Evolutionary conservation across 2,329 filamentous ascomycete species (phyloP).

Genomic region (Ophiostoma triangulosporum): DNA sequence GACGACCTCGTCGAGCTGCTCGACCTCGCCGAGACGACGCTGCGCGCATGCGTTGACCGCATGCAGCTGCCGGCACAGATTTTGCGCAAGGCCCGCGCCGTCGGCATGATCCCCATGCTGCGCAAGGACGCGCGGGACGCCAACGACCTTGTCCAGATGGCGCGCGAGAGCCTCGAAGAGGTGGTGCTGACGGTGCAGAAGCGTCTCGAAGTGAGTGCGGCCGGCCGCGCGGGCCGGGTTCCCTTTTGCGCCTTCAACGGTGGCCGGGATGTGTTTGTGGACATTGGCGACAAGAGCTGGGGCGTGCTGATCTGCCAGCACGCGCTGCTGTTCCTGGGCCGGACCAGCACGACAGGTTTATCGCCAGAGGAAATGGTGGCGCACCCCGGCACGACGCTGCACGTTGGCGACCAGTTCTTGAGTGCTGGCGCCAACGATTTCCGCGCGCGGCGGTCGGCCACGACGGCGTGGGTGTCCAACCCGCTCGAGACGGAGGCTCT

Average conservation of each 20-base stretch:
- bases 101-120: conserved; percentile 52
- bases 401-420: conserved; percentile 94
- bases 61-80: conserved; percentile 68
- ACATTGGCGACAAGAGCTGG: conserved; percentile 97
- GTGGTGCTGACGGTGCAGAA: conserved; percentile 91
- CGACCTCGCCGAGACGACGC: conserved; percentile 73
- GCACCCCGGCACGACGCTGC: conserved; percentile 44
- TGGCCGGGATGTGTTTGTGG: conserved; percentile 93
- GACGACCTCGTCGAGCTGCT: conserved; percentile 67
- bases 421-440: conserved; percentile 95
- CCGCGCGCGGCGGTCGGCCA: conserved; percentile 81
- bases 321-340: conserved; percentile 10
- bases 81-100: conserved; percentile 77
- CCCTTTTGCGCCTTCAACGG: conserved; percentile 98
- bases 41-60: conserved; percentile 67
- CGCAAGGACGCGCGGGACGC: background rate
- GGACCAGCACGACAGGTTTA: conserved; percentile 38
- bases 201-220: conserved; percentile 68
- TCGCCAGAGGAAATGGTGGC: background rate
- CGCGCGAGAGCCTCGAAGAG: conserved; percentile 84
- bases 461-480: conserved; percentile 93
- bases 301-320: conserved; percentile 80
- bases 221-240: conserved; percentile 42
- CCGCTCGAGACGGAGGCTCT: conserved; percentile 81
- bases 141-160: conserved; percentile 38